Conservation (phyloP, 2,329 filamentous ascomycete species). For the Blastomyces silverae region DNA sequence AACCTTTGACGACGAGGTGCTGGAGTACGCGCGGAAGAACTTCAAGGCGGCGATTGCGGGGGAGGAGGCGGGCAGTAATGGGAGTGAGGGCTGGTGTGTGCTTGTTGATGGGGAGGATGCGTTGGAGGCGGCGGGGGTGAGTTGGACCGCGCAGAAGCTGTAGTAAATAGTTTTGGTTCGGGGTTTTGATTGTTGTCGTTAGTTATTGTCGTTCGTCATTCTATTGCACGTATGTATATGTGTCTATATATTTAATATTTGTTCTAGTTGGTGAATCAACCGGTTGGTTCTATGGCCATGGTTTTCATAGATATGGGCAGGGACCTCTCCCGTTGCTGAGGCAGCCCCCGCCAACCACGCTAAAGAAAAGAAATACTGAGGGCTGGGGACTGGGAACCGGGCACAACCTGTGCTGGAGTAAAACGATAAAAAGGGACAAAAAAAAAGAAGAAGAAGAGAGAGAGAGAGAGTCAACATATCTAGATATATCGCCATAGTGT, state of each 20-base stretch:
- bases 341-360: constrained; percentile 10
- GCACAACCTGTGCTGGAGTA: not conserved
- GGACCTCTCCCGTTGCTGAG: not conserved
- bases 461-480: not conserved
- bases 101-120: constrained; percentile 69
- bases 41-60: constrained; percentile 64
- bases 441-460: not conserved
- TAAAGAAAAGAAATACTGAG: not conserved
- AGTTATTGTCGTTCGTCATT: too few species aligned
- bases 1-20: constrained; percentile 68
- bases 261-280: not conserved
- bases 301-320: not conserved
- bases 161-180: constrained; percentile 20
- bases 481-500: not conserved
- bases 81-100: constrained; percentile 77
- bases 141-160: constrained; percentile 40
- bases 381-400: not conserved
- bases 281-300: not conserved
- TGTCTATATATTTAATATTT: not conserved
- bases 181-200: too few species aligned
- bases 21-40: constrained; percentile 60
- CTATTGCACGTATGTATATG: not conserved
- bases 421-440: not conserved
- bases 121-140: constrained; percentile 52
- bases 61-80: constrained; percentile 58